These are phyloP conservation scores for Lanmaoa rubissima DNA, from an alignment of 768 basidiomycete genomes.

Conservation along the genomic window DNA sequence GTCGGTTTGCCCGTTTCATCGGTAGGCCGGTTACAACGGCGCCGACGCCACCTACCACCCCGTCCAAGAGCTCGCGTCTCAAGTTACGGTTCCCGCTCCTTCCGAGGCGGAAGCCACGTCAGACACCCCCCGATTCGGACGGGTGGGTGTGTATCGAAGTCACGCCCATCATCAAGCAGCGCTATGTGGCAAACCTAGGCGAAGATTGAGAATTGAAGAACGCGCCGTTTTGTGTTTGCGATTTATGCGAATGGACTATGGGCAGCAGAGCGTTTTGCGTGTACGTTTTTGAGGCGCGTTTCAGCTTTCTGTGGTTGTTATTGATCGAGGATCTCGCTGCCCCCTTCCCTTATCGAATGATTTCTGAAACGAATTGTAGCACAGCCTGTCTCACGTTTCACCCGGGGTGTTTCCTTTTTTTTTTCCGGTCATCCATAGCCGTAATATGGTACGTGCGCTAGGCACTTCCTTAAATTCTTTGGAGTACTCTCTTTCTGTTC, in stretches of 20 bases:
- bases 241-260: neutral
- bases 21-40: neutral
- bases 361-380: constrained; percentile 5
- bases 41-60: constrained; percentile 8
- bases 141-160: constrained; percentile 34
- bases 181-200: constrained; percentile 10
- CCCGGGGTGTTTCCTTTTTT: neutral
- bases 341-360: neutral
- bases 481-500: neutral
- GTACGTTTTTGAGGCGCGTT: neutral
- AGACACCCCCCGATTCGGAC: constrained; percentile 13
- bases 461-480: neutral
- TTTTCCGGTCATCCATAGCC: neutral
- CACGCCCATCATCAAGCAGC: constrained; percentile 24
- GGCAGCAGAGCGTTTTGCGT: neutral
- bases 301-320: neutral
- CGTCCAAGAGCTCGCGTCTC: constrained; percentile 18
- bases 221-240: no score
- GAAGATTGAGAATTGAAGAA: constrained; percentile 9
- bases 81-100: constrained; percentile 17
- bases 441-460: neutral
- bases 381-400: neutral
- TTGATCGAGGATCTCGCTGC: neutral
- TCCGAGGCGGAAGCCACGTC: constrained; percentile 16
- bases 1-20: constrained; percentile 6